phyloP scores from a whole-genome alignment of 305 asterid genomes.

The Vinca major region DNA sequence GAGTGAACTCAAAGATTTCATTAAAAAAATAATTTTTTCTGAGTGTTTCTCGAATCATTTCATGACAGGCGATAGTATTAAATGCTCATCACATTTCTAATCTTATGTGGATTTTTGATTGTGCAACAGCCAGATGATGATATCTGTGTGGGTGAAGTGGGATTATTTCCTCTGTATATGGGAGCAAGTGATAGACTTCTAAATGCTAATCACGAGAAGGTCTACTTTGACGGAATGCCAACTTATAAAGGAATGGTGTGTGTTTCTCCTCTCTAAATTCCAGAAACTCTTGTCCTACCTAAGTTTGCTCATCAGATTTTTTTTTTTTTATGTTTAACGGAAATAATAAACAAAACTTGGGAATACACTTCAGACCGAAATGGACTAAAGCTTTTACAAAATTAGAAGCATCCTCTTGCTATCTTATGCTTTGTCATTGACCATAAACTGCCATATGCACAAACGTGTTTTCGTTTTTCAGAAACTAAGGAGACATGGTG shows the following conservation, averaged over 20 bases:
- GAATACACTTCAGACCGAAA: too few species aligned
- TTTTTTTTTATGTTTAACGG: not conserved
- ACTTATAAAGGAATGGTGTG: conserved; percentile 69
- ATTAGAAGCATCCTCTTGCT: too few species aligned
- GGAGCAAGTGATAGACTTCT: conserved; percentile 78
- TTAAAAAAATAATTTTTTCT: not conserved
- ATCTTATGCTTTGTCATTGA: not conserved
- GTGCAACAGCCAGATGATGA: conserved; percentile 59
- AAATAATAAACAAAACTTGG: not conserved
- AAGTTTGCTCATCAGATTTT: not conserved
- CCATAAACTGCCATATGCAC: not conserved
- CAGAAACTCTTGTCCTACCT: not conserved
- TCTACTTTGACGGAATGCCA: conserved; percentile 92
- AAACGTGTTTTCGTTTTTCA: conserved; percentile 17
- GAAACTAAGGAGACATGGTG: conserved; percentile 95
- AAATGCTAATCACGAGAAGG: conserved; percentile 78
- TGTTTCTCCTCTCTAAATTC: conserved; percentile 8
- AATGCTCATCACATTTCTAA: not conserved
- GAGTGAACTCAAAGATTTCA: not conserved
- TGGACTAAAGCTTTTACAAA: too few species aligned
- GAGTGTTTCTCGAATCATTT: not conserved
- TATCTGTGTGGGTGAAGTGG: conserved; percentile 85
- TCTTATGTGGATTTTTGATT: conserved; percentile 10
- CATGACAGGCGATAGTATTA: not conserved
- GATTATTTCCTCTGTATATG: conserved; percentile 59